Evolutionary conservation across 2,329 filamentous ascomycete genomes (phyloP).

Genomic region (Acrocalymma vagum): DNA sequence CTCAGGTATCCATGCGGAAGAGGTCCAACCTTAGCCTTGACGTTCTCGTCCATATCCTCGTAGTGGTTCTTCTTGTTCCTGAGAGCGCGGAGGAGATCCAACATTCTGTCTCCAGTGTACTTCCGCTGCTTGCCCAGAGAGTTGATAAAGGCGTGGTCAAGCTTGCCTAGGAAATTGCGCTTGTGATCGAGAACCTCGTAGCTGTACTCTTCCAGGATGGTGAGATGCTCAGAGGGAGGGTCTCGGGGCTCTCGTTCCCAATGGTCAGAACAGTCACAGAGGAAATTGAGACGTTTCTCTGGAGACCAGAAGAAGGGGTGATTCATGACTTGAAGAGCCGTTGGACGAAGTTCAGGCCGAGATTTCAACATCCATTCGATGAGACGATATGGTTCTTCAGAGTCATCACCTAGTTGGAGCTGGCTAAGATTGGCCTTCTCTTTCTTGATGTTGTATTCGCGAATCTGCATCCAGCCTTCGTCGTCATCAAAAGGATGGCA

Average conservation of each 20-base stretch:
- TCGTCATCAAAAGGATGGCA: conserved; percentile 94
- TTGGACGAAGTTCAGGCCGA: conserved; percentile 73
- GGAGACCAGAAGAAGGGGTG: conserved; percentile 97
- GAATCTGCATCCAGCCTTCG: conserved; percentile 82
- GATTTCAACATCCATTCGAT: conserved; percentile 81
- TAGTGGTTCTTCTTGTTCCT: conserved; percentile 98
- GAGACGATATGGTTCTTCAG: conserved; percentile 86
- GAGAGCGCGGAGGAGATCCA: conserved; percentile 88
- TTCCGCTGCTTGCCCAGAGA: conserved; percentile 93
- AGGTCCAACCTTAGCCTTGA: conserved; percentile 77
- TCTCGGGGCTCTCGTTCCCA: conserved; percentile 93
- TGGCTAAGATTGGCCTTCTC: conserved; percentile 77
- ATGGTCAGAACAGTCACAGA: conserved; percentile 96
- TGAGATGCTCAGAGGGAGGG: conserved; percentile 74
- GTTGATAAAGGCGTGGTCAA: conserved; percentile 86
- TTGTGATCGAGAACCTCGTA: conserved; percentile 59
- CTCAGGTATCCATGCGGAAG: conserved; percentile 81
- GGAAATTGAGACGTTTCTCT: conserved; percentile 87
- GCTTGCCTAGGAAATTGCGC: conserved; percentile 78
- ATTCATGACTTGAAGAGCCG: conserved; percentile 80
- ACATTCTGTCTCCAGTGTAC: conserved; percentile 82
- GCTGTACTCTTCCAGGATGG: conserved; percentile 63
- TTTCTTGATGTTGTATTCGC: conserved; percentile 97
- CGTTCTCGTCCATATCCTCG: conserved; percentile 87
- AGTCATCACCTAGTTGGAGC: conserved; percentile 82